Conservation (phyloP, 2,329 filamentous ascomycete genomes). For the Cercospora janseana region DNA sequence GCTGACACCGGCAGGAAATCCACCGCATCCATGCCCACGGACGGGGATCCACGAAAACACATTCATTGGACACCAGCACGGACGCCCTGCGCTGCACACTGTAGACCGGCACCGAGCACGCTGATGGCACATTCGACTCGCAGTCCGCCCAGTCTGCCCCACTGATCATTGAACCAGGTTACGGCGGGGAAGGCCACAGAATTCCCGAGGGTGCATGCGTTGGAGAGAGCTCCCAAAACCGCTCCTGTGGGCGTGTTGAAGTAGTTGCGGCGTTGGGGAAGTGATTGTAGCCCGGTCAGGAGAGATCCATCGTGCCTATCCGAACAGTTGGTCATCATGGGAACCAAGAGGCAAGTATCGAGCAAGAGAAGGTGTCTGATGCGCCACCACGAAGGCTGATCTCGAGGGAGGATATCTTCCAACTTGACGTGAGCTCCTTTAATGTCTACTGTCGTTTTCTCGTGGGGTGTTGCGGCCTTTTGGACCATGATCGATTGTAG, state of each 20-base stretch:
- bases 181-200: background rate
- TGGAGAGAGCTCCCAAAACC: slow-evolving; percentile 49
- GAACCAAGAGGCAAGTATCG: slow-evolving; percentile 28
- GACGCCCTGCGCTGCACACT: slow-evolving; percentile 47
- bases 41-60: background rate
- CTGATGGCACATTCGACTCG: slow-evolving; percentile 42
- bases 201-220: slow-evolving; percentile 41
- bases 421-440: background rate
- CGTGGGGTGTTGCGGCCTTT: background rate
- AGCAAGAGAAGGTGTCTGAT: slow-evolving; percentile 19
- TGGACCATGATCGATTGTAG: background rate
- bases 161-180: slow-evolving; percentile 43
- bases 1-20: background rate
- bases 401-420: background rate
- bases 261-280: slow-evolving; percentile 56
- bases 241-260: slow-evolving; percentile 54
- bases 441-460: background rate
- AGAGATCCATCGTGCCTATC: slow-evolving; percentile 49
- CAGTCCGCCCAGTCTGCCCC: slow-evolving; percentile 46
- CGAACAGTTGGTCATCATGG: slow-evolving; percentile 37
- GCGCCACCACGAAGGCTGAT: background rate
- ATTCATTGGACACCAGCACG: background rate
- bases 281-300: slow-evolving; percentile 58
- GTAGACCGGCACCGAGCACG: slow-evolving; percentile 48
- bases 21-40: background rate